Evolutionary conservation across 1,284 basidiomycete genomes (phyloP).

Genomic region (Mycena sp.): DNA sequence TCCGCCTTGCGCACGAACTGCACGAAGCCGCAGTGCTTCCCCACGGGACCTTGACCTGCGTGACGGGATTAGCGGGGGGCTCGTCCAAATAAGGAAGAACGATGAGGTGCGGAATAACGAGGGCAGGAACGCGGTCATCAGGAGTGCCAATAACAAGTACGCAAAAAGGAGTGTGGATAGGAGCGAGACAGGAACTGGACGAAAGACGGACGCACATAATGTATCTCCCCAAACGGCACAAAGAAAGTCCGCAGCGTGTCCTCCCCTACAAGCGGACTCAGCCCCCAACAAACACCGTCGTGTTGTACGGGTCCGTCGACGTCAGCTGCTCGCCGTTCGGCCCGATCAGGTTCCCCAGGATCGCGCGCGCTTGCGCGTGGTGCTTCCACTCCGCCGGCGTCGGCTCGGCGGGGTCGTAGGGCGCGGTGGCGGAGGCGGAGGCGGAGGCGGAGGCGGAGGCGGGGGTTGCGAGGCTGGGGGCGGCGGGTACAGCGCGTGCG

Average conservation of each 20-base stretch:
- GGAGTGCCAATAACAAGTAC: too few species aligned
- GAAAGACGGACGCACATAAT: too few species aligned
- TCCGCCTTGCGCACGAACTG: constrained; percentile 93
- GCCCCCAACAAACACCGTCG: constrained; percentile 93
- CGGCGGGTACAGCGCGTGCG: too few species aligned
- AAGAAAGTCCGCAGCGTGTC: constrained; percentile 91
- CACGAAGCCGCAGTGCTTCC: constrained; percentile 96
- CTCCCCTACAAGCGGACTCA: constrained; percentile 87
- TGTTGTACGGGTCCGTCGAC: constrained; percentile 89
- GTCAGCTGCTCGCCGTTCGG: constrained; percentile 87
- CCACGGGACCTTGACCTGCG: constrained; percentile 91
- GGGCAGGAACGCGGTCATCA: too few species aligned
- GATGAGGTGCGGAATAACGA: neutral
- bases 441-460: too few species aligned
- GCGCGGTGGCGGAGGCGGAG: too few species aligned
- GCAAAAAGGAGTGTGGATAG: too few species aligned
- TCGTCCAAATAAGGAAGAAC: neutral
- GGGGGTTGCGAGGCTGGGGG: too few species aligned
- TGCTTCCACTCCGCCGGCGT: constrained; percentile 82
- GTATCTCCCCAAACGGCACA: constrained; percentile 90
- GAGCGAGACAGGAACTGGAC: too few species aligned
- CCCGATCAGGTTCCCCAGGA: constrained; percentile 81
- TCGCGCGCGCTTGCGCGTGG: constrained; percentile 80
- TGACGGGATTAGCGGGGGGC: neutral
- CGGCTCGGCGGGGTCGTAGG: constrained; percentile 37